Evolutionary conservation across 129 eudicot genomes (phyloP).

Genomic region (Centaurea solstitialis): DNA sequence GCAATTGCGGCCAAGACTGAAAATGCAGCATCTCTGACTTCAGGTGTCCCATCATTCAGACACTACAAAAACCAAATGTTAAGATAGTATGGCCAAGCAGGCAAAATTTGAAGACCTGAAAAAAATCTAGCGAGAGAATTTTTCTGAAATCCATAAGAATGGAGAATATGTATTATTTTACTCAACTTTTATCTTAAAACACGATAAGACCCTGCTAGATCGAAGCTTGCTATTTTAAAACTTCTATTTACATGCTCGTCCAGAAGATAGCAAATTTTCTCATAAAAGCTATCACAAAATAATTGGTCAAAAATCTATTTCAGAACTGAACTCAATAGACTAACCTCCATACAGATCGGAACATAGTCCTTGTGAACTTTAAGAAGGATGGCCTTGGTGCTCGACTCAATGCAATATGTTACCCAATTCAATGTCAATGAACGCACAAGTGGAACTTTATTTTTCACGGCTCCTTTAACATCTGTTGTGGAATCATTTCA

Average conservation of each 20-base stretch:
- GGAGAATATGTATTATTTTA: not conserved
- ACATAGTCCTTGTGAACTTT: conserved; percentile 97
- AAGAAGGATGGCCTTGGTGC: conserved; percentile 81
- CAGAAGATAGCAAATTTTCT: not conserved
- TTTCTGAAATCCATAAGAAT: not conserved
- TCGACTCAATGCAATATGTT: conserved; percentile 87
- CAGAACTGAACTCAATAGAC: conserved; percentile 27
- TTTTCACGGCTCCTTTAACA: conserved; percentile 84
- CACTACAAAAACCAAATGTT: conserved; percentile 51
- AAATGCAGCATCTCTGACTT: conserved; percentile 99
- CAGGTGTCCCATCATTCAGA: conserved; percentile 99
- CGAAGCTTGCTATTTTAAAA: not conserved
- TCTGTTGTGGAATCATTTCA: conserved; percentile 55
- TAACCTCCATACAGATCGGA: conserved; percentile 98
- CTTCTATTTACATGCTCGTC: not conserved
- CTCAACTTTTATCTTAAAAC: not conserved
- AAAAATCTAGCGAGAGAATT: not conserved
- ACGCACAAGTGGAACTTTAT: conserved; percentile 98
- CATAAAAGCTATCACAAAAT: not conserved
- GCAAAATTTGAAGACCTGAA: not conserved
- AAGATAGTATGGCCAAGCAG: not conserved
- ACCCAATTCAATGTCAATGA: conserved; percentile 92
- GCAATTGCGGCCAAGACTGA: conserved; percentile 95
- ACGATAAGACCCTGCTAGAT: not conserved
- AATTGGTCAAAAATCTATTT: not conserved